A percentile compares a stretch with the other conserved stretches of the same genome.
Evolutionary conservation across 2,329 filamentous ascomycete species (phyloP).

Genomic region (Fusarium brachygibbosum): DNA sequence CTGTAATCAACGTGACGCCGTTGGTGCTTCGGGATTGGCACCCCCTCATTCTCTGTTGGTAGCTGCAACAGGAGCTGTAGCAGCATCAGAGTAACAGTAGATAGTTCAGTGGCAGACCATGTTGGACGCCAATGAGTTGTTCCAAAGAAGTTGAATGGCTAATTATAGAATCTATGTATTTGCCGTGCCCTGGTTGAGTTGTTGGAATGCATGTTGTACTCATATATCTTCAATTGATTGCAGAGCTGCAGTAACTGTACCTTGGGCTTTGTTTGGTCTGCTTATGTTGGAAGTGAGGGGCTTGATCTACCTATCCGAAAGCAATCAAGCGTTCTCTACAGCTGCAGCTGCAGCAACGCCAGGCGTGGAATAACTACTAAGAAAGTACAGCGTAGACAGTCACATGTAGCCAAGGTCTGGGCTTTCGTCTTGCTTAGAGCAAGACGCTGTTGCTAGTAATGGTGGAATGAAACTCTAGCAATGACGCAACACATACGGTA

Average conservation of each 20-base stretch:
- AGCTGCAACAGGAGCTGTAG: constrained; percentile 6
- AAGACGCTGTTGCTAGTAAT: constrained; percentile 16
- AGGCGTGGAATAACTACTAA: constrained; percentile 29
- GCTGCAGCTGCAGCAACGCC: constrained; percentile 31
- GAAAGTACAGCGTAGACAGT: neutral
- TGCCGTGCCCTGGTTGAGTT: neutral
- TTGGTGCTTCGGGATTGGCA: constrained; percentile 34
- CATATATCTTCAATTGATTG: neutral
- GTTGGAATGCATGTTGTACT: neutral
- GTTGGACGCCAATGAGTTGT: neutral
- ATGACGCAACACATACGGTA: constrained; percentile 27
- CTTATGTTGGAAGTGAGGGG: constrained; percentile 34
- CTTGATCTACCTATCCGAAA: constrained; percentile 21
- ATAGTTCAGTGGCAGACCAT: neutral
- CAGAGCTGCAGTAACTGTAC: neutral
- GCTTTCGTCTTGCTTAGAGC: neutral
- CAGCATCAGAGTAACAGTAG: constrained; percentile 1
- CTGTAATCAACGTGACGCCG: constrained; percentile 31
- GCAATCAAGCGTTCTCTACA: constrained; percentile 24
- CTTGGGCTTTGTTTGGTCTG: constrained; percentile 28
- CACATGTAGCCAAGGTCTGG: constrained; percentile 1
- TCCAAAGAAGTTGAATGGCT: neutral
- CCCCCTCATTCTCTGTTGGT: constrained; percentile 17
- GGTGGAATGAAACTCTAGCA: constrained; percentile 26
- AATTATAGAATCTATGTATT: neutral